These are phyloP conservation scores for Ophiostoma ips DNA, from an alignment of 2,329 filamentous ascomycete species.

Conservation along the genomic window DNA sequence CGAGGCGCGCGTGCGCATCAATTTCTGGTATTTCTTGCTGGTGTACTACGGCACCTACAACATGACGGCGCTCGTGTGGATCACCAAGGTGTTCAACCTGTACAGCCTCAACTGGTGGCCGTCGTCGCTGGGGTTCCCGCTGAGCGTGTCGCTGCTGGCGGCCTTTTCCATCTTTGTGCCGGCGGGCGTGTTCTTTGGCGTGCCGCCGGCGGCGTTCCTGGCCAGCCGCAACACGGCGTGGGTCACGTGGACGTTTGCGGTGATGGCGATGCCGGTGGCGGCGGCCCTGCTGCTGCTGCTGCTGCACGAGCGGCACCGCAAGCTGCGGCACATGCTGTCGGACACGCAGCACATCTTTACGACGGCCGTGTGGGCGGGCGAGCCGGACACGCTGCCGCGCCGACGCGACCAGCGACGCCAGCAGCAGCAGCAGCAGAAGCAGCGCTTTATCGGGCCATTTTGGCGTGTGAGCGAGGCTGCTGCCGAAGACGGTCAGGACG, in stretches of 20 bases:
- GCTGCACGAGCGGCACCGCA: conserved; percentile 48
- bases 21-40: conserved; percentile 60
- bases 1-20: conserved; percentile 46
- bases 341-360: conserved; percentile 57
- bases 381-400: conserved; percentile 32
- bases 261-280: conserved; percentile 55
- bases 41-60: conserved; percentile 60
- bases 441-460: not conserved
- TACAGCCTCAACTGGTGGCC: conserved; percentile 63
- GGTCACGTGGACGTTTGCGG: conserved; percentile 56
- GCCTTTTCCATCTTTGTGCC: conserved; percentile 44
- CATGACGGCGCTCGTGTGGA: conserved; percentile 52
- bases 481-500: not conserved
- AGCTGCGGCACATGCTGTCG: conserved; percentile 45
- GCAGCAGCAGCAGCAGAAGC: not conserved
- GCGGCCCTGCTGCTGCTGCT: conserved; percentile 51
- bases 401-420: conserved; percentile 1
- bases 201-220: conserved; percentile 37
- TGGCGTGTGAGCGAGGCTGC: not conserved
- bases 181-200: conserved; percentile 41
- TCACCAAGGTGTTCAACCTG: conserved; percentile 58
- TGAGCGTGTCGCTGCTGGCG: conserved; percentile 49
- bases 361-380: conserved; percentile 50
- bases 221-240: conserved; percentile 51
- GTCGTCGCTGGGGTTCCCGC: conserved; percentile 45